Percentiles rank a stretch among this genome's conserved stretches.
Conservation (phyloP, 2,329 filamentous ascomycete species). For the Bimuria novae-zelandiae region DNA sequence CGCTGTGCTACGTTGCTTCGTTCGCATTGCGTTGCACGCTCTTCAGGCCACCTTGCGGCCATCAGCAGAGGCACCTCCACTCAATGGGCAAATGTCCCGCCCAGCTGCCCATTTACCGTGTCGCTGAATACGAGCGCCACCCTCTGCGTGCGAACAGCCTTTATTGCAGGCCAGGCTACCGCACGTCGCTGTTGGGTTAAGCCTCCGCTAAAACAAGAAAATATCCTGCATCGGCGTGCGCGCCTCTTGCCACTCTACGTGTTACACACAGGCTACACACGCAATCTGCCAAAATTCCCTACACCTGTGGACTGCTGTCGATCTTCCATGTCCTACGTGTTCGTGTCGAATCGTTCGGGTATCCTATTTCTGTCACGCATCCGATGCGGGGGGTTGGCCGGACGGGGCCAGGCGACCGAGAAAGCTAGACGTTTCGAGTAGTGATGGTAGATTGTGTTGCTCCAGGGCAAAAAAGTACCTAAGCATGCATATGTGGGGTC, state of each 20-base stretch:
- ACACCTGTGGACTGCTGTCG: background rate
- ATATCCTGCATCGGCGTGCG: background rate
- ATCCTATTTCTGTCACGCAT: constrained; percentile 2
- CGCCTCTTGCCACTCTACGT: background rate
- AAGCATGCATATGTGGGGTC: no score
- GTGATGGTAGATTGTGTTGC: background rate
- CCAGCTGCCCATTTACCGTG: background rate
- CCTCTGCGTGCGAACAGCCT: background rate
- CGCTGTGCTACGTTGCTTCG: constrained; percentile 1
- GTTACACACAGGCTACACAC: background rate
- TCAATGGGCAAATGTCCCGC: constrained; percentile 1
- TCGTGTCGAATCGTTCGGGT: constrained; percentile 1
- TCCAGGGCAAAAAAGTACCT: background rate
- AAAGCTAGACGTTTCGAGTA: background rate
- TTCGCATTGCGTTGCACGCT: background rate
- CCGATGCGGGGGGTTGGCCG: background rate
- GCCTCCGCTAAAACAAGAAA: constrained; percentile 3
- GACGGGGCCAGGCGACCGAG: no score
- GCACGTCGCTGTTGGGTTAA: no score
- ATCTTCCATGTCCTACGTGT: constrained; percentile 2
- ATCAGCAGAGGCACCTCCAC: constrained; percentile 3
- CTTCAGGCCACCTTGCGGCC: constrained; percentile 1
- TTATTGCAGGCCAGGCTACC: background rate
- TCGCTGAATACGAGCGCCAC: constrained; percentile 4
- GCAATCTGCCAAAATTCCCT: background rate